phyloP scores from a whole-genome alignment of 352 stramenopile genomes.

The Phytophthora niederhauseri region DNA sequence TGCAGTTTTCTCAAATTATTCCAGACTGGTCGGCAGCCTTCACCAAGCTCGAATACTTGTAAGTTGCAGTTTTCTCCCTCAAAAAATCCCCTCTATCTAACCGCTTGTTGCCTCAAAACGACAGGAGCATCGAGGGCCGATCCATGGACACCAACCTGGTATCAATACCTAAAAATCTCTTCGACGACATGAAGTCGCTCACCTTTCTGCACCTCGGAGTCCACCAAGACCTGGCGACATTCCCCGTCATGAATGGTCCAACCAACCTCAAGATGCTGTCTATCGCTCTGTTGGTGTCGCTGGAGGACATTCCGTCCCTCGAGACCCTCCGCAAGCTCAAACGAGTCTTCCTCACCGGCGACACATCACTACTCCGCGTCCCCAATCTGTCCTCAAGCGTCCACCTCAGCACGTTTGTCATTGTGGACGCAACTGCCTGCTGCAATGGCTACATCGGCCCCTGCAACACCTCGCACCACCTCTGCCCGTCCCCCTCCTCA shows the following conservation, averaged over 20 bases:
- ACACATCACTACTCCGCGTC: conserved; percentile 1
- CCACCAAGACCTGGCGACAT: conserved; percentile 12
- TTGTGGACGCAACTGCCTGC: conserved; percentile 11
- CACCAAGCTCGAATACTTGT: conserved; percentile 35
- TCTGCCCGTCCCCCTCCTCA: neutral
- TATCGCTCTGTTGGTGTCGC: conserved; percentile 6
- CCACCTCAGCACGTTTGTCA: neutral
- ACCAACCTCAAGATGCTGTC: conserved; percentile 31
- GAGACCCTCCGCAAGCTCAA: conserved; percentile 10
- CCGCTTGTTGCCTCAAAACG: neutral
- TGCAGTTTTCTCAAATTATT: neutral
- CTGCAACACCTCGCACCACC: conserved; percentile 12
- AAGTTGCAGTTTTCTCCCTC: neutral
- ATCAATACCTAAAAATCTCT: conserved; percentile 27
- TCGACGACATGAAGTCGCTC: conserved; percentile 31
- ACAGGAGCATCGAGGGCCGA: conserved; percentile 34
- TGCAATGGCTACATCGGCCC: conserved; percentile 30
- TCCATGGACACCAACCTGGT: conserved; percentile 15
- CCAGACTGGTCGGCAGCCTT: conserved; percentile 22
- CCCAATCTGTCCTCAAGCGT: conserved; percentile 7
- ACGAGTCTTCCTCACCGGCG: neutral
- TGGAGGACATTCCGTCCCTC: conserved; percentile 26
- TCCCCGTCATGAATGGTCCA: conserved; percentile 24
- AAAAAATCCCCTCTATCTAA: neutral
- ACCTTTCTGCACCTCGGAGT: conserved; percentile 32